Base-by-base conservation (phyloP, 805 yeast genomes). In the Lipomyces spencermartinsiae region DNA sequence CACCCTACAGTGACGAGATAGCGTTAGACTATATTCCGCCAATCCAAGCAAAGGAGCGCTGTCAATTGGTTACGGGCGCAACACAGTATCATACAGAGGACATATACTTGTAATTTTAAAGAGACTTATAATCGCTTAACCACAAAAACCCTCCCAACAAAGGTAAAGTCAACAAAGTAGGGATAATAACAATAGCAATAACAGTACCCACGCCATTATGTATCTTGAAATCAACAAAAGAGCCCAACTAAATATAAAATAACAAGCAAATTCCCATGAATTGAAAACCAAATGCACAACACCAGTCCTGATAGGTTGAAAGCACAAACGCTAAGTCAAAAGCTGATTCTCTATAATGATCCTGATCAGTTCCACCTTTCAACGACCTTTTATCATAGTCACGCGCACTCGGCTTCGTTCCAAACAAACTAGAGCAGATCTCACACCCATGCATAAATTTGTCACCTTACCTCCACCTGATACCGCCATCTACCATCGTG, bases 401-500 rank as follows among this genome's bases (percentile, higher is more conserved):
- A 43, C 22, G 29, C 22, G 16, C 49, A 14, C 10, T 43, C 25
- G 49, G 10, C 49, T 6, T 43, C 49, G 49, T 5, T n/a, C 22
- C 49, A 43, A 43, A 43, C 22, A 43, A 6, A 19, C n/a, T n/a
- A n/a, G 22, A 43, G 10, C n/a, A 9, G 6, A 14, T 43, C 10
- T 43, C 22, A 19, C 7, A n/a, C n/a, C 2, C 49, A 43, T 43
- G 49, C n/a, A 19, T n/a, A n/a, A 16, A 2, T 43, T 7, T 43
- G 10, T 53, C 56, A 62, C 55, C 59, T 71, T 12, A 69, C 56
- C 51, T 71, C 75, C 35, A 72, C 71, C 57, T 68, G 75, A 62
- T 73, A 78, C 56, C 73, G 73, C 81, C 81, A 79, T 16, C 73
- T 70, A 2, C 80, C 80, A 59, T 81, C 82, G 12, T 74, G 74